Evolutionary conservation across 768 basidiomycete genomes (phyloP).

Genomic region (Leccinum uliginosum): DNA sequence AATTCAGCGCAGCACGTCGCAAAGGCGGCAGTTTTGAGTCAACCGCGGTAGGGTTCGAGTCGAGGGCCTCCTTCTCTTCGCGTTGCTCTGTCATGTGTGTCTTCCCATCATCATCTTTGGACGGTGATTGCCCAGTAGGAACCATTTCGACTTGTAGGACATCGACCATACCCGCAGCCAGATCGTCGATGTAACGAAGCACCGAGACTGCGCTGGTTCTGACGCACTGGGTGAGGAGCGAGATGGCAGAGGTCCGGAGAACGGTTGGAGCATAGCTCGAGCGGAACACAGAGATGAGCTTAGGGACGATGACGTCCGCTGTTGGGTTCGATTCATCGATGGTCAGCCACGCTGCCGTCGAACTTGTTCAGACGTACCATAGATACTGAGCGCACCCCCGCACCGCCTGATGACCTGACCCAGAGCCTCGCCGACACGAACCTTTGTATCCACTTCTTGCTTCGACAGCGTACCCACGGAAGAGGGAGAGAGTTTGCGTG

Average conservation of each 20-base stretch:
- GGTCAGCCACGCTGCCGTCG: neutral
- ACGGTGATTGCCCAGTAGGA: slow-evolving; percentile 13
- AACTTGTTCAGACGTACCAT: slow-evolving; percentile 47
- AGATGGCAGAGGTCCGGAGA: slow-evolving; percentile 63
- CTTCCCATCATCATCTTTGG: slow-evolving; percentile 15
- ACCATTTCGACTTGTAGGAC: slow-evolving; percentile 65
- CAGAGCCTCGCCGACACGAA: slow-evolving; percentile 83
- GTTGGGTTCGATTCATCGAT: slow-evolving; percentile 6
- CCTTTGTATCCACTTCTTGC: slow-evolving; percentile 67
- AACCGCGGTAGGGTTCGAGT: slow-evolving; percentile 51
- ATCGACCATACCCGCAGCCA: slow-evolving; percentile 69
- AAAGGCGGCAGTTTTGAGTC: slow-evolving; percentile 72
- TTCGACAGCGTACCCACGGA: slow-evolving; percentile 36
- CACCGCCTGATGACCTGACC: slow-evolving; percentile 69
- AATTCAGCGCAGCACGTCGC: slow-evolving; percentile 82
- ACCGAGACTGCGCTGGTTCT: slow-evolving; percentile 61
- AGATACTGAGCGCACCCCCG: slow-evolving; percentile 61
- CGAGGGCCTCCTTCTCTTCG: slow-evolving; percentile 31
- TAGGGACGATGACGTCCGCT: slow-evolving; percentile 74
- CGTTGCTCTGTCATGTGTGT: slow-evolving; percentile 4
- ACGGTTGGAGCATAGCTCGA: slow-evolving; percentile 60
- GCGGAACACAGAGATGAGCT: slow-evolving; percentile 62
- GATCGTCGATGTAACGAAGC: slow-evolving; percentile 55
- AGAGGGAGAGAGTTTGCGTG: slow-evolving; percentile 45
- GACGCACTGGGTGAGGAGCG: slow-evolving; percentile 71